A percentile compares a stretch with the other conserved stretches of the same genome.
Conservation (phyloP, 306 rosid genomes). For the Oxytropis ochrocephala region DNA sequence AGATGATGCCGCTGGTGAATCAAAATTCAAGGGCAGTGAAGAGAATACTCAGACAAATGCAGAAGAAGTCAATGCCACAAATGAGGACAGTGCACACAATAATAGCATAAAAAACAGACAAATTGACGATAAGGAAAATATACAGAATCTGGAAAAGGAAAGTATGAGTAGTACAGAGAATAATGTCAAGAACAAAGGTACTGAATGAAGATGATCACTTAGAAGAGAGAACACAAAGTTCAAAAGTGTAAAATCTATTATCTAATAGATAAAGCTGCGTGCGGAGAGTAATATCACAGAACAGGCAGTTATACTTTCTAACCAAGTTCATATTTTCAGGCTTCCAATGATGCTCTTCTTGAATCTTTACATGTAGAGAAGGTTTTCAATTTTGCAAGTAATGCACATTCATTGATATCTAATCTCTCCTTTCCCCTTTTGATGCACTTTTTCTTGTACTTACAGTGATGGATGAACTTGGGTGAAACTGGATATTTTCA, state of each 20-base stretch:
- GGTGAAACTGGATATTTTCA: background rate
- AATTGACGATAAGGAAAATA: background rate
- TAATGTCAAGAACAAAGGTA: conserved; percentile 9
- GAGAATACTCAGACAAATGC: conserved; percentile 1
- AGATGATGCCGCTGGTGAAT: conserved; percentile 3
- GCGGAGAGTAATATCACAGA: background rate
- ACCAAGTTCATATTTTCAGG: background rate
- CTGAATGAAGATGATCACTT: conserved; percentile 5
- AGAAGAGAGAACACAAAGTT: background rate
- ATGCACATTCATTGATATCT: background rate
- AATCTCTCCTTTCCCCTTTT: background rate
- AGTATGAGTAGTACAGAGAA: background rate
- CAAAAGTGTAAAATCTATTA: background rate
- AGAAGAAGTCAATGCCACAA: background rate
- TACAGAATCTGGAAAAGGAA: background rate
- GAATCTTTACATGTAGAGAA: background rate
- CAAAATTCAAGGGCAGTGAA: background rate
- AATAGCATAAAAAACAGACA: background rate
- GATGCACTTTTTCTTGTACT: background rate
- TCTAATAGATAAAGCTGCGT: background rate
- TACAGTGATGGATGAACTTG: background rate
- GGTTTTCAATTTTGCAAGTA: conserved; percentile 1
- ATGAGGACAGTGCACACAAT: background rate
- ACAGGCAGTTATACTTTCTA: background rate
- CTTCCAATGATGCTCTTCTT: background rate